Percentiles rank a stretch among this genome's conserved stretches.
Evolutionary conservation across 306 rosid species (phyloP).

Genomic region (Phaseolus lunatus): DNA sequence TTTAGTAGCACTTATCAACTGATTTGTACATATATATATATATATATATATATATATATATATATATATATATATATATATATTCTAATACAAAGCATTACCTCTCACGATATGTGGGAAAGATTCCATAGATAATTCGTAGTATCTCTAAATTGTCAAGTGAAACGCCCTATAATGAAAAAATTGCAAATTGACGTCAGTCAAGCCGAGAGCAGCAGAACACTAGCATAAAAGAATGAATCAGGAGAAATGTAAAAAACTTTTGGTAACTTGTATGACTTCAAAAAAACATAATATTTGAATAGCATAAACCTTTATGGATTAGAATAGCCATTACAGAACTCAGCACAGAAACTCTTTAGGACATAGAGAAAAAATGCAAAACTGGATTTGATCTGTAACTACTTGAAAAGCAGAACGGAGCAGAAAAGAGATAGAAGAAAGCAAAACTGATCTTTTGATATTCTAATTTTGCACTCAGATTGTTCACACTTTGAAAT

Average conservation of each 20-base stretch:
- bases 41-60: no score
- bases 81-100: slow-evolving; percentile 44
- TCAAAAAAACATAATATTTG: background rate
- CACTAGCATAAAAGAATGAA: slow-evolving; percentile 4
- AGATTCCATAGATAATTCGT: slow-evolving; percentile 84
- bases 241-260: slow-evolving; percentile 1
- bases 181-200: slow-evolving; percentile 26
- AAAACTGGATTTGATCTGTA: slow-evolving; percentile 23
- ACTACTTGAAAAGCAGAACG: no score
- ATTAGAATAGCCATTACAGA: slow-evolving; percentile 4
- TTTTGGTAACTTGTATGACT: background rate
- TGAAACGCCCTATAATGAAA: slow-evolving; percentile 70
- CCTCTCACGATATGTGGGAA: slow-evolving; percentile 92
- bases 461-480: no score
- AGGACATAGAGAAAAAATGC: background rate
- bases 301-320: slow-evolving; percentile 14
- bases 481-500: no score
- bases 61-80: no score
- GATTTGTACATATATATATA: slow-evolving; percentile 35
- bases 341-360: background rate
- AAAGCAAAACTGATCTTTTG: no score
- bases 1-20: background rate
- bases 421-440: no score
- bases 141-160: slow-evolving; percentile 81
- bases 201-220: slow-evolving; percentile 23